phyloP scores from a whole-genome alignment of 805 yeast genomes.

The Komagataella phaffii region DNA sequence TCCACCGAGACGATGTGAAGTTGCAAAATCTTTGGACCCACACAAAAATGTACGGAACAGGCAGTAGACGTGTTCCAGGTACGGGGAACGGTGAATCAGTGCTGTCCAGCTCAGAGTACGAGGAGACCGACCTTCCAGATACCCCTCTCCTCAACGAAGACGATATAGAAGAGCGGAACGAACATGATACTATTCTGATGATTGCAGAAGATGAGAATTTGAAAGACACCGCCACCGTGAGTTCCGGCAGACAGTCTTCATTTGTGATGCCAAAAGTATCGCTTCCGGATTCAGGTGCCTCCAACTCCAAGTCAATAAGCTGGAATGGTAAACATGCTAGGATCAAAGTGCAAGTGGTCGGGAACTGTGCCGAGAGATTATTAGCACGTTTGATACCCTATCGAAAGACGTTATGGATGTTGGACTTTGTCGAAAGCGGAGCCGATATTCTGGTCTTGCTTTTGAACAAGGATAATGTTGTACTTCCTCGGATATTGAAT shows the following conservation, averaged over 20 bases:
- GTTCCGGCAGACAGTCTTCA: slow-evolving; percentile 10
- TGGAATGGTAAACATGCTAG: not conserved
- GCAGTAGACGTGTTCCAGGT: not conserved
- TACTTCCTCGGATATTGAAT: slow-evolving; percentile 13
- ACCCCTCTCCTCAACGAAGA: slow-evolving; percentile 9
- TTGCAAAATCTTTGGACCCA: not conserved
- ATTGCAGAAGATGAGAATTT: slow-evolving; percentile 7
- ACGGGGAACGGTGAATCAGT: slow-evolving; percentile 9
- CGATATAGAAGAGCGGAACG: slow-evolving; percentile 5
- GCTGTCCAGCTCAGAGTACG: slow-evolving; percentile 19
- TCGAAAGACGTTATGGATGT: slow-evolving; percentile 15
- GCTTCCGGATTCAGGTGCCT: slow-evolving; percentile 6
- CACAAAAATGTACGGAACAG: not conserved
- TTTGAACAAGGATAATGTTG: slow-evolving; percentile 14
- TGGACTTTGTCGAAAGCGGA: slow-evolving; percentile 11
- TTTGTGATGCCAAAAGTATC: slow-evolving; percentile 24
- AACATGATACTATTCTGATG: slow-evolving; percentile 9
- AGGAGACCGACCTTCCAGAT: slow-evolving; percentile 8
- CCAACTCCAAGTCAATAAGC: not conserved
- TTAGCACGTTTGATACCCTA: slow-evolving; percentile 12
- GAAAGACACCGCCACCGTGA: slow-evolving; percentile 3
- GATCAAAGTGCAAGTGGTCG: slow-evolving; percentile 15
- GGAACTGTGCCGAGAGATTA: slow-evolving; percentile 9
- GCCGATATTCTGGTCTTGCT: slow-evolving; percentile 15
- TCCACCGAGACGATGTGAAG: slow-evolving; percentile 6